A percentile compares a stretch with the other conserved stretches of the same genome.
Conservation (phyloP, 1,284 basidiomycete species). For the Gymnopus androsaceus region DNA sequence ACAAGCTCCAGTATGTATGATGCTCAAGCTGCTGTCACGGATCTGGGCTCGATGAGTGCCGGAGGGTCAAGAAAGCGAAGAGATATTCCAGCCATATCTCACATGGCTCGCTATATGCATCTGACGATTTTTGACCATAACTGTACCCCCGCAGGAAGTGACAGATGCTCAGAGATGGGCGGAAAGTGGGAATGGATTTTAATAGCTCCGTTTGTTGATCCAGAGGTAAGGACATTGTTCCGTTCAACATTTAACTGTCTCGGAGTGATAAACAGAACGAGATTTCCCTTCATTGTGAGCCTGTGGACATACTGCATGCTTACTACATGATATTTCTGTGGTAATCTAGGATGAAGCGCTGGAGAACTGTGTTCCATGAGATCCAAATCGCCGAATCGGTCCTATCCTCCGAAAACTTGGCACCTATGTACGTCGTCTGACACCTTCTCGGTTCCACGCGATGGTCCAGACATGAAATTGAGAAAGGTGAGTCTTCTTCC, state of each 20-base stretch:
- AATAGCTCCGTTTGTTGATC: slow-evolving; percentile 27
- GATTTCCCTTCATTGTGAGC: not conserved
- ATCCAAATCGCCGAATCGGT: too few relatives aligned
- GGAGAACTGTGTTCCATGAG: too few relatives aligned
- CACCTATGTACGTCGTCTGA: too few relatives aligned
- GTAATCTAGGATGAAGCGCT: too few relatives aligned
- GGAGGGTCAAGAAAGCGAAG: slow-evolving; percentile 16
- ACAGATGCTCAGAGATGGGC: slow-evolving; percentile 27
- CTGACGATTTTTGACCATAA: not conserved
- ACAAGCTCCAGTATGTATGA: slow-evolving; percentile 16
- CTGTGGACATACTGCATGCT: not conserved
- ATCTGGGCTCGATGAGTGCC: slow-evolving; percentile 17
- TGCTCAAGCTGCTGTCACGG: slow-evolving; percentile 12
- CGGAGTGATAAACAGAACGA: too few relatives aligned
- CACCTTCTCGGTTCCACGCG: too few relatives aligned
- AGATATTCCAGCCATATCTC: slow-evolving; percentile 18
- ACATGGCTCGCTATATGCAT: not conserved
- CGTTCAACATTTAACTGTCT: not conserved
- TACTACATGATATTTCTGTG: too few relatives aligned
- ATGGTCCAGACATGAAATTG: too few relatives aligned
- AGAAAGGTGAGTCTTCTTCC: too few relatives aligned
- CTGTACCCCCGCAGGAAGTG: not conserved
- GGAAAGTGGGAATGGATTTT: slow-evolving; percentile 45
- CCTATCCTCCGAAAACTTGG: too few relatives aligned
- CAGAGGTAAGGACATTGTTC: slow-evolving; percentile 1